Evolutionary conservation across 208 protist genomes (phyloP).

Genomic region (Wallacemonas rigidus): DNA sequence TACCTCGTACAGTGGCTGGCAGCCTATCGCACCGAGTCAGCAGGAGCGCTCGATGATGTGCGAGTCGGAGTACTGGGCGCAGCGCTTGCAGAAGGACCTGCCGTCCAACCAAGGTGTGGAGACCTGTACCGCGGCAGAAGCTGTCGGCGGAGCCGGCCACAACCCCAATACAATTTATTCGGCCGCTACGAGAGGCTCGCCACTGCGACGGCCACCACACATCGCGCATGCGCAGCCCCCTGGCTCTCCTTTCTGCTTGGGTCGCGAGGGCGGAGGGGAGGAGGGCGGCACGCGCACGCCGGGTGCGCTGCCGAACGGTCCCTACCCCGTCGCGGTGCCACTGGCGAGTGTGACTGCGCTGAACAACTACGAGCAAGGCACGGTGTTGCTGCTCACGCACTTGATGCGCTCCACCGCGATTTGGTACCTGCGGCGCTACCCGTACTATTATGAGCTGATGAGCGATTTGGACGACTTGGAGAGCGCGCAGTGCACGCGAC

Average conservation of each 20-base stretch:
- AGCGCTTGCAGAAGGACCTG: neutral
- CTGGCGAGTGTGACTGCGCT: slow-evolving; percentile 18
- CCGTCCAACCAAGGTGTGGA: neutral
- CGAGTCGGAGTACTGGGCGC: neutral
- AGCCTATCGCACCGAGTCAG: neutral
- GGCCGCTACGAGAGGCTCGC: no score
- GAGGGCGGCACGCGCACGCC: slow-evolving; percentile 62
- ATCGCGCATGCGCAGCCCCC: no score
- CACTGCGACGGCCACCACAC: no score
- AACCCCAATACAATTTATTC: no score
- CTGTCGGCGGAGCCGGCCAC: neutral
- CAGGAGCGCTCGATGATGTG: slow-evolving; percentile 4
- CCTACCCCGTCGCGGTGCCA: slow-evolving; percentile 46
- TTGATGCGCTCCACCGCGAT: slow-evolving; percentile 56
- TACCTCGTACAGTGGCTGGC: neutral
- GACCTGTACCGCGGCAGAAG: neutral
- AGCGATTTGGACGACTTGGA: slow-evolving; percentile 77
- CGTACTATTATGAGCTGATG: slow-evolving; percentile 56
- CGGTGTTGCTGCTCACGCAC: slow-evolving; percentile 73
- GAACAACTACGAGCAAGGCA: slow-evolving; percentile 75
- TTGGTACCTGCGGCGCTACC: slow-evolving; percentile 52
- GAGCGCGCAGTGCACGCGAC: slow-evolving; percentile 44
- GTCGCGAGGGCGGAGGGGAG: slow-evolving; percentile 48
- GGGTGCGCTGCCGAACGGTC: slow-evolving; percentile 47
- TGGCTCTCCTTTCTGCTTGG: no score